Conservation (phyloP, 768 basidiomycete species). For the Termitomyces titanicus region DNA sequence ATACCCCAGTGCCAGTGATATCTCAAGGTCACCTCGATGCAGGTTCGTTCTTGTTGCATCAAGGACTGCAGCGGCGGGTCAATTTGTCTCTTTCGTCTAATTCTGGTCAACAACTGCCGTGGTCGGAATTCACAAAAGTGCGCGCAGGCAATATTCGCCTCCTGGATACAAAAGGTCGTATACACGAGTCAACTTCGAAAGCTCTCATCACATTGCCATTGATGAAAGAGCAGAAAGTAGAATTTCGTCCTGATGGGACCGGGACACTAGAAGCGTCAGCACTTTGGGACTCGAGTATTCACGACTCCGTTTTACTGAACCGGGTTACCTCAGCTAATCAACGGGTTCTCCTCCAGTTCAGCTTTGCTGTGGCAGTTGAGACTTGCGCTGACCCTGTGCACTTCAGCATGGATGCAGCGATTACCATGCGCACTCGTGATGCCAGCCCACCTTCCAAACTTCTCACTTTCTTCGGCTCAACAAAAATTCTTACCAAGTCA, state of each 20-base stretch:
- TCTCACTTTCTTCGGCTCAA: slow-evolving; percentile 71
- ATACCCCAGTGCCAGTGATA: slow-evolving; percentile 78
- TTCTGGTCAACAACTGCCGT: slow-evolving; percentile 87
- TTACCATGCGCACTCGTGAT: slow-evolving; percentile 82
- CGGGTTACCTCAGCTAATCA: slow-evolving; percentile 76
- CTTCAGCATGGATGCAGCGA: slow-evolving; percentile 84
- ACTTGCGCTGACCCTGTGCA: slow-evolving; percentile 82
- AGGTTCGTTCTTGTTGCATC: slow-evolving; percentile 85
- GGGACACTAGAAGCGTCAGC: slow-evolving; percentile 65
- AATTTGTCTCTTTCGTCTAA: slow-evolving; percentile 75
- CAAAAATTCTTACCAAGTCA: slow-evolving; percentile 72
- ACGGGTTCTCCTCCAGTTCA: slow-evolving; percentile 73
- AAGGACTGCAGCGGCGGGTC: slow-evolving; percentile 88
- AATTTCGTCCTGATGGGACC: slow-evolving; percentile 84
- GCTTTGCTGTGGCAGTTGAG: slow-evolving; percentile 79
- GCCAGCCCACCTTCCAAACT: slow-evolving; percentile 80
- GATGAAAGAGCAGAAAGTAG: slow-evolving; percentile 64
- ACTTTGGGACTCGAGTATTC: slow-evolving; percentile 92
- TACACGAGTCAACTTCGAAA: slow-evolving; percentile 76
- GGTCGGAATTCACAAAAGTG: slow-evolving; percentile 75
- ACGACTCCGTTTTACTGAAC: slow-evolving; percentile 83
- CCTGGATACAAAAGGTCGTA: slow-evolving; percentile 77
- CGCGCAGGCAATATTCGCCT: slow-evolving; percentile 82
- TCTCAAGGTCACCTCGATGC: slow-evolving; percentile 73
- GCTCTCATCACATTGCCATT: slow-evolving; percentile 70